Evolutionary conservation across 495 filamentous ascomycete species (phyloP), one percentile per base, ranked within the genome.

Genomic region (Xylaria nigripes): DNA sequence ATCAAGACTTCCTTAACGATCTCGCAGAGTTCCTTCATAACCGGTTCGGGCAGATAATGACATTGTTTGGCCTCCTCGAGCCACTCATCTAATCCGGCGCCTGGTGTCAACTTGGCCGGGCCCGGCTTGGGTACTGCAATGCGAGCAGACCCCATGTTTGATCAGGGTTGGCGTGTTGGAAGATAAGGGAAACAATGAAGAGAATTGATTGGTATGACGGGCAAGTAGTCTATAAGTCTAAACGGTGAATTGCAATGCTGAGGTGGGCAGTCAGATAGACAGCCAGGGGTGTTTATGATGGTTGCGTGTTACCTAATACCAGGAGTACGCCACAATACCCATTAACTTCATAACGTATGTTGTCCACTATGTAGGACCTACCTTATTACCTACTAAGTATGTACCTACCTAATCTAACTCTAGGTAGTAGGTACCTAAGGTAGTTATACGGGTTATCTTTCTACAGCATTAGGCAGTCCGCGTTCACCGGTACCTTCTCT

Each of bases 21-120:
- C 75, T 98, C 93, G 71, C 93, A 98, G 16, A 98, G 79, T 68
- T 94, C 86, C 75, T 98, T 98, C 93, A 98, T 98, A 62, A 90
- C 89, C 38, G 82, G 72, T 72, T 98, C 93, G 6, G 92, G 91
- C 16, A 98, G 81, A 68, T 96, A 96, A 66, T 95, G 90, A 77
- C 94, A 97, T 65, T 91, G 86, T 69, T 95, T 95, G 36, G 93
- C 93, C 61, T 88, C 86, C 63, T 90, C 86, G 15, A 97, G 81
- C 93, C 93, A 98, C 73, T 97, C 90, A 63, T 95, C 89, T n/a
- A 91, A 84, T 18, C 88, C 89, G 40, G 89, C 87, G 65, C 85
- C 85, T 25, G 84, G 80, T 41, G 82, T 82, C 29, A 96, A 75
- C 65, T 87, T 90, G 45, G 90, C 90, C 42, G 92, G 89, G 30